Evolutionary conservation across 2,329 filamentous ascomycete species (phyloP), one percentile per base, ranked within the genome.

Genomic region (Zasmidium angulare): DNA sequence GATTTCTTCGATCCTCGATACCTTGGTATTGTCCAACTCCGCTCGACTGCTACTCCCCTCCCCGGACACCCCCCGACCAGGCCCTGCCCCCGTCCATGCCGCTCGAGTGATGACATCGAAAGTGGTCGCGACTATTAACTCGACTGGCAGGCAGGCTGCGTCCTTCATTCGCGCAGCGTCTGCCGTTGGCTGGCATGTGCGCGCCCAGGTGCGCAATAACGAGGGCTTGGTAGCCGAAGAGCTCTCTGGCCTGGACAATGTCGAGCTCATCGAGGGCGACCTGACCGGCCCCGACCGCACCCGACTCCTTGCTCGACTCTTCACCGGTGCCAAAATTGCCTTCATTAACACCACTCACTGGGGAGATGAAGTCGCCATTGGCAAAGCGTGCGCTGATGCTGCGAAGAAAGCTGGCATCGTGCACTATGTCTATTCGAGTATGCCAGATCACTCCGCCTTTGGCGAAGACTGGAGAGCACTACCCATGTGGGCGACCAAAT

Each of bases 331-430:
- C 21, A 89, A 96, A 68, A 83, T 96, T 53, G 95, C 95, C 60
- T 99, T 98, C 76, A 92, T 98, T 80, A 99, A 99, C 79, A 99
- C 95, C 46, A 96, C 92, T 3, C 96, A 96, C 70, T 96, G 96
- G 80, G 95, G 93, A 53, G 92, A 98, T 76, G 95, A 99, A 80
- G 84, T 95, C 59, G 86, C 88, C 43, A 96, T 97, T 67, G 95
- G 95, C 63, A 88, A 89, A 73, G 89, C 90, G 1, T 83, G 97
- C 61, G 95, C 93, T 60, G 90, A 96, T 71, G 92, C 91, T 14
- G 93, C 93, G 55, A 93, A 95, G 75, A 87, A 84, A 68, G 89
- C 89, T 43, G 87, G 90, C 52, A 86, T 98, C 50, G 86, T 92
- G 69, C 95, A 98, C 76, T 97, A 92, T 75, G 85, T 99, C 73